Percentiles rank a stretch among this genome's conserved stretches.
phyloP scores from a whole-genome alignment of 1,284 basidiomycete genomes.

The Heterobasidion annosum region DNA sequence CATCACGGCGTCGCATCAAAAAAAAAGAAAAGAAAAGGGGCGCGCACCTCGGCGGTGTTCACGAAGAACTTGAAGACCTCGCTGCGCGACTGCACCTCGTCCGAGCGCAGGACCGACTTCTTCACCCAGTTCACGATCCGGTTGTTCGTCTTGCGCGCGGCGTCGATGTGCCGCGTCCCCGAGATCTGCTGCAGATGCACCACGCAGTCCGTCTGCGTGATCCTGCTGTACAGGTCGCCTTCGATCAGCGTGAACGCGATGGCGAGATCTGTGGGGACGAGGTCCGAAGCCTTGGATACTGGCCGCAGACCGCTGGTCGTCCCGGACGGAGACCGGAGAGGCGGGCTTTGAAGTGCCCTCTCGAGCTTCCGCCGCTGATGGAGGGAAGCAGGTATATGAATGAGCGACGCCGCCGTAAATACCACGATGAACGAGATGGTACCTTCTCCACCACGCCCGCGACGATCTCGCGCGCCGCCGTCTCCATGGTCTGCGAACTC shows the following conservation, averaged over 20 bases:
- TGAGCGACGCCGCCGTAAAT: neutral
- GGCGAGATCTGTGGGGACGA: constrained; percentile 26
- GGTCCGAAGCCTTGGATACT: constrained; percentile 10
- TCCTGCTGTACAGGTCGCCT: constrained; percentile 26
- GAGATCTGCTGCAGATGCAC: constrained; percentile 21
- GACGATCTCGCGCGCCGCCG: constrained; percentile 22
- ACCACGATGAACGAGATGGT: neutral
- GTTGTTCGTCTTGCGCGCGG: constrained; percentile 24
- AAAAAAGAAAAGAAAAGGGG: constrained; percentile 13
- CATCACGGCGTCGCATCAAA: neutral
- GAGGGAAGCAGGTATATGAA: neutral
- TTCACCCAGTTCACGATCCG: constrained; percentile 35
- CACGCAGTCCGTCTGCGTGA: constrained; percentile 33
- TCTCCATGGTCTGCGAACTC: constrained; percentile 21
- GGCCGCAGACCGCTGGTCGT: neutral
- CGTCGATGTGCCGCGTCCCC: constrained; percentile 20
- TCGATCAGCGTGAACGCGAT: constrained; percentile 33
- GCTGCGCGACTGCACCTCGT: constrained; percentile 23
- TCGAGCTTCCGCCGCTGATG: neutral
- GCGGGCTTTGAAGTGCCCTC: no score
- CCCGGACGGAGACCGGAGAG: neutral
- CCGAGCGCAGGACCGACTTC: constrained; percentile 27
- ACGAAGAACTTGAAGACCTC: constrained; percentile 34
- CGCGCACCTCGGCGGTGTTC: constrained; percentile 19
- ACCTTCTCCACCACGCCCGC: constrained; percentile 17